Conservation (phyloP, 2,329 filamentous ascomycete species). For the Endoconidiophora polonica region DNA sequence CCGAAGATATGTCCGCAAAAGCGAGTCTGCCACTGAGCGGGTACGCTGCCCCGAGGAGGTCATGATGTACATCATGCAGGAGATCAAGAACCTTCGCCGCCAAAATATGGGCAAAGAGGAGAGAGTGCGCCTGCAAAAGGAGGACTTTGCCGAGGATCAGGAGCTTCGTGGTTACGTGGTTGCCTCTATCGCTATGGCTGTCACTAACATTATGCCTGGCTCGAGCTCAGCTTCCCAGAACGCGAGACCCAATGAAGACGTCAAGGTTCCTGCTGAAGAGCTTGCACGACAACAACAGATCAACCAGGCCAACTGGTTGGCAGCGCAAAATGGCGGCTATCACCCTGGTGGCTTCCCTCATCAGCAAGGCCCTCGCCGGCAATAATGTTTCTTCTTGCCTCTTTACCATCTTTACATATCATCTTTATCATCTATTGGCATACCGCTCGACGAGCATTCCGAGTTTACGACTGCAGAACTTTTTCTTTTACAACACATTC, state of each 20-base stretch:
- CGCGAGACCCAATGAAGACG: slow-evolving; percentile 29
- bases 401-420: no score
- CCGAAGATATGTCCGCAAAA: slow-evolving; percentile 53
- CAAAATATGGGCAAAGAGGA: slow-evolving; percentile 75
- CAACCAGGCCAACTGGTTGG: slow-evolving; percentile 9
- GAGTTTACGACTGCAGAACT: no score
- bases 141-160: slow-evolving; percentile 58
- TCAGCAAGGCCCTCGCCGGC: neutral
- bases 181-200: slow-evolving; percentile 53
- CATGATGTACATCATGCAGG: slow-evolving; percentile 75
- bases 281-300: slow-evolving; percentile 20
- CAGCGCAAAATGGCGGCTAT: slow-evolving; percentile 4
- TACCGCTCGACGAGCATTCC: no score
- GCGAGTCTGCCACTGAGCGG: slow-evolving; percentile 55
- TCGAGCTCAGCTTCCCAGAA: slow-evolving; percentile 14
- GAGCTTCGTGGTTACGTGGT: slow-evolving; percentile 62
- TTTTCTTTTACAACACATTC: no score
- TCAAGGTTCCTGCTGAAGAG: slow-evolving; percentile 44
- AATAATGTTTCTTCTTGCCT: neutral
- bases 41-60: slow-evolving; percentile 76
- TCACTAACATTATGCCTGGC: slow-evolving; percentile 49
- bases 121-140: slow-evolving; percentile 63
- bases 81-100: slow-evolving; percentile 73
- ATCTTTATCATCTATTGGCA: no score
- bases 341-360: slow-evolving; percentile 7